phyloP scores from a whole-genome alignment of 495 filamentous ascomycete species.

The Cairneyella variabilis region DNA sequence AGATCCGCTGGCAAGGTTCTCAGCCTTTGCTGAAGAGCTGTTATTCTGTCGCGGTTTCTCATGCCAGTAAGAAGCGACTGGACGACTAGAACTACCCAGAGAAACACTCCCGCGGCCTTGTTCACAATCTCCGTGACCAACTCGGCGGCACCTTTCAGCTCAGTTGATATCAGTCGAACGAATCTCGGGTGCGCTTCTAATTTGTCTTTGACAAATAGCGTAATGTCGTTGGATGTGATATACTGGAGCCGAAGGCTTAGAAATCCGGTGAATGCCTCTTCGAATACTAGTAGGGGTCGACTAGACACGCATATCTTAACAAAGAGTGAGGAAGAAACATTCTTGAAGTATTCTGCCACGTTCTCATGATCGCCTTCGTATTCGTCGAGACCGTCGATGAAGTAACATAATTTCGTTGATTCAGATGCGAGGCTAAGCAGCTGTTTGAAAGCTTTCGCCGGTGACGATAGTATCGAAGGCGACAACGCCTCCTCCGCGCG shows the following conservation, averaged over 20 bases:
- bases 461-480: no score
- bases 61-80: not conserved
- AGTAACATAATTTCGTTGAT: not conserved
- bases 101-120: slow-evolving; percentile 31
- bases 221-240: not conserved
- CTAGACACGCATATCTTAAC: slow-evolving; percentile 35
- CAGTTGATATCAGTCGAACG: not conserved
- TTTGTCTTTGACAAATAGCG: not conserved
- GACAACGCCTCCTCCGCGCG: no score
- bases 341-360: slow-evolving; percentile 21
- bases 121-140: slow-evolving; percentile 20
- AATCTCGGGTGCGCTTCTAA: not conserved
- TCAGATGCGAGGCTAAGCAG: not conserved
- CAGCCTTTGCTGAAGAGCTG: not conserved
- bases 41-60: not conserved
- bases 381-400: slow-evolving; percentile 35
- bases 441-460: not conserved
- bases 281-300: slow-evolving; percentile 26
- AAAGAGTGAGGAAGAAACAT: not conserved
- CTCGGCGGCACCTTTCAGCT: not conserved
- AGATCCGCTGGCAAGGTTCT: slow-evolving; percentile 6
- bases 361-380: slow-evolving; percentile 24
- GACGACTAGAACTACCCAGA: slow-evolving; percentile 31
- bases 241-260: not conserved
- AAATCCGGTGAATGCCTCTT: slow-evolving; percentile 16